A percentile compares a stretch with the other conserved stretches of the same genome.
These are phyloP conservation scores for Marasmius sp. DNA, from an alignment of 1,284 basidiomycete species.

Conservation along the genomic window DNA sequence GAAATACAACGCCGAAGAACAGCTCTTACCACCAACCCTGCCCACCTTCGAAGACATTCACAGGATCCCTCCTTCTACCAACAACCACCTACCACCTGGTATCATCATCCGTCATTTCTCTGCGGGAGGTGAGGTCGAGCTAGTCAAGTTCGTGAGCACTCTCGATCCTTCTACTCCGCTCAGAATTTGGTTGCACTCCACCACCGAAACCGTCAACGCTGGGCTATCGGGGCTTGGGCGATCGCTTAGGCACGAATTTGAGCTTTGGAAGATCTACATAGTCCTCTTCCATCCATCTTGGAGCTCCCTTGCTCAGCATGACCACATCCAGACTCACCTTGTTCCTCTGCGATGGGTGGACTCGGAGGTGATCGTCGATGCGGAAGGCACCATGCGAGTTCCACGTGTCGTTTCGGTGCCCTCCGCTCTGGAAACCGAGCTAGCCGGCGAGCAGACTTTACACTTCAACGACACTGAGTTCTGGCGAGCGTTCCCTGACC, in stretches of 20 bases:
- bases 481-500: conserved; percentile 14
- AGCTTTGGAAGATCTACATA: background rate
- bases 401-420: background rate
- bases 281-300: background rate
- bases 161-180: background rate
- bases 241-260: conserved; percentile 2
- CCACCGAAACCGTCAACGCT: background rate
- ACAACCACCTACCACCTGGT: background rate
- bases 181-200: background rate
- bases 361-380: background rate
- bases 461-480: conserved; percentile 8
- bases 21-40: background rate
- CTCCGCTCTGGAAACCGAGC: background rate
- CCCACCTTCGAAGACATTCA: background rate
- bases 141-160: background rate
- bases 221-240: background rate
- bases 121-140: background rate
- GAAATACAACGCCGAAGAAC: background rate
- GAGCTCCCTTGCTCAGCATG: background rate
- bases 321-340: background rate
- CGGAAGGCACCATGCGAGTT: background rate
- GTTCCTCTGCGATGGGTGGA: background rate
- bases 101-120: background rate
- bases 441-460: background rate
- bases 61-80: background rate